Base-by-base conservation (phyloP, 179 eudicot species). In the Camellia oleifera region DNA sequence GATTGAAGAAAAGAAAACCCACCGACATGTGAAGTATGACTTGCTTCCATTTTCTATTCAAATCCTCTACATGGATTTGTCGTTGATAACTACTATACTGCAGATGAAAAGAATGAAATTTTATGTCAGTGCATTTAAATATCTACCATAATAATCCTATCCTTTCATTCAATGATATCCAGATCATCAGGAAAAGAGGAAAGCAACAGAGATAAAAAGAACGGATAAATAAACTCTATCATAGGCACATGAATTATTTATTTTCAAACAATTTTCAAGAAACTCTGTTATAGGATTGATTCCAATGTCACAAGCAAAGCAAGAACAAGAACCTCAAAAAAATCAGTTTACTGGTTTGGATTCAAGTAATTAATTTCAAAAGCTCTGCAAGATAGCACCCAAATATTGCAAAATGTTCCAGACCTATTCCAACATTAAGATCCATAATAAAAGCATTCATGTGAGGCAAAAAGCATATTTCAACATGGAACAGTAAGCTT, bases 21-120 rank as follows among this genome's bases (percentile, higher is more conserved):
- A 96, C 99, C 82, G 92, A 85, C 79, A 87, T 80, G 46, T 90
- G 88, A 69, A 90, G 85, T 71, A 90, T 81, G 75, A 86, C 86
- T 89, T 92, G 92, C 87, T 88, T 91, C 98, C 98, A 96, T 82
- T 88, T 92, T 78, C 87, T 93, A 78, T 96, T 91, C 88, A 94
- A 82, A 84, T 92, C 98, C 72, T 94, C 97, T n/a, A 87, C 91
- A 78, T 87, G 80, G 57, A 84, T 81, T 60, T 81, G 86, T 18
- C 87, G 92, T 81, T 94, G 93, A 87, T 94, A 65, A 84, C 80
- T 89, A 54, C 92, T 93, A 76, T 96, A 92, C 99, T 96, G 88
- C 79, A 62, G 61, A 72, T 77, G 77, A 77, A 81, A 42, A 81
- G 14, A 60, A n/a, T 46, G 61, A 81, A 42, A 52, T 50, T 77